Evolutionary conservation across 78 protist species (phyloP).

Genomic region (Dictyostelium brefeldianum): DNA sequence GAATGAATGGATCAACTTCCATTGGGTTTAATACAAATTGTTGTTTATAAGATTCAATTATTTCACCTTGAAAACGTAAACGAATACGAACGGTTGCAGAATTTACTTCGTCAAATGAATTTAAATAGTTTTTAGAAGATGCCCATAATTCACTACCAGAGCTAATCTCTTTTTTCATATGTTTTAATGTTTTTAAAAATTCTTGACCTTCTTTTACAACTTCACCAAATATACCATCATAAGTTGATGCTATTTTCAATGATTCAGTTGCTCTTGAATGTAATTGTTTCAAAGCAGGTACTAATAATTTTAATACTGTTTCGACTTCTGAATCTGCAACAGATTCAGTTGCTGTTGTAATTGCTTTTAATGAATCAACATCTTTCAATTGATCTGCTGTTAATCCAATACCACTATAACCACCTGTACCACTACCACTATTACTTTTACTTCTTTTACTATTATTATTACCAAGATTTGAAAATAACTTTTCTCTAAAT

Average conservation of each 20-base stretch:
- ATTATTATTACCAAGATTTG: neutral
- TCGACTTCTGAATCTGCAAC: slow-evolving; percentile 60
- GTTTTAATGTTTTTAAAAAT: slow-evolving; percentile 11
- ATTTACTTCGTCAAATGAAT: slow-evolving; percentile 50
- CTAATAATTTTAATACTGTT: slow-evolving; percentile 16
- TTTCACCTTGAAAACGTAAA: slow-evolving; percentile 55
- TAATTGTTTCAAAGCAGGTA: neutral
- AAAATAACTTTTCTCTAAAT: slow-evolving; percentile 37
- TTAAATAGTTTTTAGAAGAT: slow-evolving; percentile 35
- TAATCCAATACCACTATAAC: neutral
- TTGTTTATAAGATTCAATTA: slow-evolving; percentile 38
- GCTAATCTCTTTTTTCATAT: slow-evolving; percentile 33
- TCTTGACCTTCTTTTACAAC: slow-evolving; percentile 35
- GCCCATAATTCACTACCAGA: slow-evolving; percentile 10
- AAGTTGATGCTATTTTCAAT: too few relatives aligned
- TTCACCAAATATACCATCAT: neutral
- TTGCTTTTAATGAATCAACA: neutral
- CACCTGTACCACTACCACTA: neutral
- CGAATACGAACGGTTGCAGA: slow-evolving; percentile 31
- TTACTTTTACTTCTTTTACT: neutral
- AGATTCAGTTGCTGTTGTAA: neutral
- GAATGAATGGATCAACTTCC: slow-evolving; percentile 57
- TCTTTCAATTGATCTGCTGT: neutral
- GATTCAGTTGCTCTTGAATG: neutral
- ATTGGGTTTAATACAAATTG: slow-evolving; percentile 10